Evolutionary conservation across 805 yeast species (phyloP), one percentile per base, ranked within the genome.

Genomic region (Candida xiaguanensis): DNA sequence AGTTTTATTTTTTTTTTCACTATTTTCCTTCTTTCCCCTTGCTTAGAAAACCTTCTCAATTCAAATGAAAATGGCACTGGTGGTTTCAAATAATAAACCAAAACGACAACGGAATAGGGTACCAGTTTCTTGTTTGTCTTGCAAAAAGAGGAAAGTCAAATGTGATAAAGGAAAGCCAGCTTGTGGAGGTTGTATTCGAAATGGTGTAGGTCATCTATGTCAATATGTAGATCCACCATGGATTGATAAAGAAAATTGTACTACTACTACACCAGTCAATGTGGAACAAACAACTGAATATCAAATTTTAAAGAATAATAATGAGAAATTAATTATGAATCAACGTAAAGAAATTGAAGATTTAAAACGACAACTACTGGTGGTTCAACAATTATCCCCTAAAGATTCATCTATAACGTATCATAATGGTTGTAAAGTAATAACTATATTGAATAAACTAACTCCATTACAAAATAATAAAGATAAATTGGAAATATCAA

Each of bases 131-230:
- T 68, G 74, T 43, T 50, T 63, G 31, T 61, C 61, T 38, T 68
- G 74, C 46, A 58, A 67, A 41, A 57, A 58, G 32, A 44, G 74
- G 11, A 67, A 67, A 48, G 74, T 68, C 47, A 65, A 63, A 42
- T 68, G 74, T 50, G 74, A 68, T 44, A 65, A 65, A 38, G 59
- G 43, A 15, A 53, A 56, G 35, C 74, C 74, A 2, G 52, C 63
- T 5, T 68, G 74, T 46, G 56, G 65, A 2, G 72, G 71, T 5
- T 68, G 74, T 49, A 53, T 61, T 9, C 56, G 55, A 39, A 63
- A 68, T 43, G 66, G 66, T 11, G 73, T 66, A 19, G 56, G 59
- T 15, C 70, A 67, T 46, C 43, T 62, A 17, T 68, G 74, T 41
- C 61, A 60, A 31, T 68, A 67, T 41, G 34, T 61, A 18, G 72